Percentiles rank a stretch among this genome's conserved stretches.
These are phyloP conservation scores for Monosporascus sp. DNA, from an alignment of 2,329 filamentous ascomycete genomes.

Conservation along the genomic window DNA sequence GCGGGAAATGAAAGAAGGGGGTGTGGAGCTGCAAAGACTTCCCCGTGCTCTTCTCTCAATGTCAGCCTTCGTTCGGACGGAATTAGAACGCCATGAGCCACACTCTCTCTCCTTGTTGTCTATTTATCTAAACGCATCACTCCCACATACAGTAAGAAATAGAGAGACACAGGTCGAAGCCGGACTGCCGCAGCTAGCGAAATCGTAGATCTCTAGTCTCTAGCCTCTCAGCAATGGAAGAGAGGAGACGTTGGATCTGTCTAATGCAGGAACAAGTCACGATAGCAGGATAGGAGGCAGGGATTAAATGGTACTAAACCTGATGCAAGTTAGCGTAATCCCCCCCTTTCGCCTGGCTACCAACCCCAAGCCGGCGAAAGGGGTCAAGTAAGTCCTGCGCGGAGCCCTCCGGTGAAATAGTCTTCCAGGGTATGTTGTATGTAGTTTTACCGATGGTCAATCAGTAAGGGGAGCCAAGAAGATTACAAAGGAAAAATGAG, in stretches of 20 bases:
- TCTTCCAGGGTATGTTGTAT: constrained; percentile 7
- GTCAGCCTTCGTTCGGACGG: background rate
- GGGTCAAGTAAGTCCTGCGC: no score
- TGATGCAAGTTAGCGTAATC: constrained; percentile 6
- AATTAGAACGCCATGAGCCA: no score
- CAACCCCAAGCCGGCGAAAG: background rate
- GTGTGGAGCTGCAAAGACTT: constrained; percentile 15
- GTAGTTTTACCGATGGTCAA: constrained; percentile 1
- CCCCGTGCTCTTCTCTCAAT: background rate
- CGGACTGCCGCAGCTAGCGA: no score
- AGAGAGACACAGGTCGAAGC: no score
- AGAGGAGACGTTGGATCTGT: background rate
- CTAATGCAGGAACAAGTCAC: constrained; percentile 15
- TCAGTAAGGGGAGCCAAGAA: background rate
- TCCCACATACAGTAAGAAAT: no score
- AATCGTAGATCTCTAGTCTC: no score
- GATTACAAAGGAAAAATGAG: background rate
- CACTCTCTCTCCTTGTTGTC: no score
- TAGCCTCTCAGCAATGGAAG: no score
- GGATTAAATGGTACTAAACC: constrained; percentile 6
- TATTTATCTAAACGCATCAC: no score
- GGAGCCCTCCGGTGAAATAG: no score
- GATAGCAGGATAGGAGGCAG: constrained; percentile 6
- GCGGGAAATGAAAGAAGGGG: constrained; percentile 29
- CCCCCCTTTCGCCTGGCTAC: constrained; percentile 6